Base-by-base conservation (phyloP, 257 asterid species). In the Anisodus tanguticus region DNA sequence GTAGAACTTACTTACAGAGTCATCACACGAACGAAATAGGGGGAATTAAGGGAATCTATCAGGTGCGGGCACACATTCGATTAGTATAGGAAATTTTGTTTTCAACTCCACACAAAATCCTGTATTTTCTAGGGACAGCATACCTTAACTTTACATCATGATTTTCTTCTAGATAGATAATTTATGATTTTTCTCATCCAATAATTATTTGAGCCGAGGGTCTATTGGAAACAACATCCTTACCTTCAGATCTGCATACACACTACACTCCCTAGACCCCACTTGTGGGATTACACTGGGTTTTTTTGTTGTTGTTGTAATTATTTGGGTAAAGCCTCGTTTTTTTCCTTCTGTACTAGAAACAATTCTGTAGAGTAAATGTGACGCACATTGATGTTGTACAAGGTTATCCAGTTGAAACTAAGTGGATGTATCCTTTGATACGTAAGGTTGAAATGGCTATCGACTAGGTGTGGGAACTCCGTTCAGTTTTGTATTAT, bases 1-100 rank as follows among this genome's bases (percentile, higher is more conserved):
- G 86, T 93, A 79, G 97, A 94, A 83, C 85, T 96, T 85, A 90
- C 98, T 13, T 91, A 93, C 8, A 91, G 92, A 88, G 99, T 96
- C 84, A 91, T 94, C 87, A 88, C 93, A 79, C 89, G 98, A 91
- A 91, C 93, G 35, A 96, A 94, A 84, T 79, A 85, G 39, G 49
- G 49, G 41, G 16, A 5, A 47, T 54, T 62, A 59, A 43, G 22
- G 22, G 22, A 22, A 22, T 12, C n/a, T 6, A 54, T 67, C 86
- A 80, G 86, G 84, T 81, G 69, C 84, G 19, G 58, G 43, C 68
- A 47, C 49, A 31, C 51, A 9, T 82, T 68, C 5, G 22, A 49
- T 67, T 51, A 35, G 68, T 22, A 47, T 66, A 45, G 37, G 12
- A 8, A 39, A 39, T 57, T 79, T 58, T 43, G 57, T 31, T 47